A percentile compares a stretch with the other conserved stretches of the same genome.
Evolutionary conservation across 2,329 filamentous ascomycete species (phyloP).

Genomic region (Sporothrix pallida): DNA sequence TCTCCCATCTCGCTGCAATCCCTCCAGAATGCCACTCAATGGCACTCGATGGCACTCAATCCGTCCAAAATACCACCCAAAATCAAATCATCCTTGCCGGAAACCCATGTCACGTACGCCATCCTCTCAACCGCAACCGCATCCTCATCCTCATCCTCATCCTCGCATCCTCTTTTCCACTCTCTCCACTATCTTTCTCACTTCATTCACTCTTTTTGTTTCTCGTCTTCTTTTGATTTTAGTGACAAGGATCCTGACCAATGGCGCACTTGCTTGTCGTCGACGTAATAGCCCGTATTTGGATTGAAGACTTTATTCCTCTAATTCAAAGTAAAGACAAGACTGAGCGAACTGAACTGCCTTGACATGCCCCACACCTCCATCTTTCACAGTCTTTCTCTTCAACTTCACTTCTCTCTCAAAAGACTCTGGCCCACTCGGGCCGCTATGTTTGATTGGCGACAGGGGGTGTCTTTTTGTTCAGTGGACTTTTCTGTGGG

Average conservation of each 20-base stretch:
- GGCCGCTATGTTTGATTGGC: constrained; percentile 31
- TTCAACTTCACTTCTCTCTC: background rate
- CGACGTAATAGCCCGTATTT: constrained; percentile 10
- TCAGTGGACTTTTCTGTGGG: no score
- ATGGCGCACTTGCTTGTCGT: constrained; percentile 20
- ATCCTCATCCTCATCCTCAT: background rate
- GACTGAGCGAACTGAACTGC: background rate
- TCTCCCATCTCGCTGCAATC: background rate
- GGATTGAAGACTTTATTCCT: background rate
- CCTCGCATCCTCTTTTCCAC: background rate
- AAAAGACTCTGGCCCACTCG: constrained; percentile 5
- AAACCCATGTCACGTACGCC: background rate
- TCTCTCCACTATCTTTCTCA: no score
- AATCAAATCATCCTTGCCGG: no score
- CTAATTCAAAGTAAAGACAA: background rate
- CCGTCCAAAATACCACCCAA: no score
- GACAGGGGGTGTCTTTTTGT: constrained; percentile 18
- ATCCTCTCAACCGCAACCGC: constrained; percentile 2
- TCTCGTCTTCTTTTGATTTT: background rate
- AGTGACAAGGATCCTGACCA: background rate
- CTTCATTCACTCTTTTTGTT: background rate
- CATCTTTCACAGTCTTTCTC: background rate
- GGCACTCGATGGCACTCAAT: no score
- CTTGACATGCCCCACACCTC: constrained; percentile 17
- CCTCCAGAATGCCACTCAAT: no score